Percentiles rank a stretch among this genome's conserved stretches.
These are phyloP conservation scores for Penicillium coprophilum DNA, from an alignment of 495 filamentous ascomycete genomes.

Conservation along the genomic window DNA sequence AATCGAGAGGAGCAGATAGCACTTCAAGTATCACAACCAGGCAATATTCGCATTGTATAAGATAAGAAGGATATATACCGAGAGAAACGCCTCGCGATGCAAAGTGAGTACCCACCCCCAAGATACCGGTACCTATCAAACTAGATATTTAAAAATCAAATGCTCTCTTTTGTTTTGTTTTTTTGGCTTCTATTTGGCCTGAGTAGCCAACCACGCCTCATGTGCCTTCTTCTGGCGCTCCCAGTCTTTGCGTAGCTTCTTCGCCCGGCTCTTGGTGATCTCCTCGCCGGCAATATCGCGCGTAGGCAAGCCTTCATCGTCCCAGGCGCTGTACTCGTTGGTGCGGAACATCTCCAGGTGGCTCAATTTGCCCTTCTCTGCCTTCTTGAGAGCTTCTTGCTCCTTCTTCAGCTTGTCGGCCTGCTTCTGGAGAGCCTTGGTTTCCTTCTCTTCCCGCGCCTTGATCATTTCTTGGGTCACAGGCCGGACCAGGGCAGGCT, in stretches of 20 bases:
- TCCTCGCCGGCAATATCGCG: constrained; percentile 74
- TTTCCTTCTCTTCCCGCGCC: constrained; percentile 68
- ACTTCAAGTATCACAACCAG: constrained; percentile 4
- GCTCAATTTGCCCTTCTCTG: constrained; percentile 70
- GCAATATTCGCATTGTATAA: constrained; percentile 5
- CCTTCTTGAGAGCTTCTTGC: constrained; percentile 54
- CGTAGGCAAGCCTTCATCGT: constrained; percentile 80
- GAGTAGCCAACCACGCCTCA: constrained; percentile 58
- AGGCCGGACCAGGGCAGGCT: constrained; percentile 80
- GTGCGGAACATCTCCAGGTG: constrained; percentile 71
- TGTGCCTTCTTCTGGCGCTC: constrained; percentile 87
- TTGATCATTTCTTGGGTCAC: constrained; percentile 69
- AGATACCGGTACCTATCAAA: constrained; percentile 16
- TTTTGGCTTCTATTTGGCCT: constrained; percentile 25
- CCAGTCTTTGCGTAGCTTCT: constrained; percentile 92
- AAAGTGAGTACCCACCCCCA: constrained; percentile 10
- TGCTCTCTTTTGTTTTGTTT: constrained; percentile 12
- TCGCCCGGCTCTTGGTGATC: constrained; percentile 73
- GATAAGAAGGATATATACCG: constrained; percentile 12
- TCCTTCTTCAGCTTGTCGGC: constrained; percentile 58
- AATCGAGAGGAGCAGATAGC: neutral
- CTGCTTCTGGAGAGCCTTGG: constrained; percentile 50
- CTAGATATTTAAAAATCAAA: constrained; percentile 1
- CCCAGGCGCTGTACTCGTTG: constrained; percentile 78
- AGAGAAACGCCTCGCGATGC: constrained; percentile 23